Conservation (phyloP, 192 early-diverging fungal species). For the Radiomyces spectabilis region DNA sequence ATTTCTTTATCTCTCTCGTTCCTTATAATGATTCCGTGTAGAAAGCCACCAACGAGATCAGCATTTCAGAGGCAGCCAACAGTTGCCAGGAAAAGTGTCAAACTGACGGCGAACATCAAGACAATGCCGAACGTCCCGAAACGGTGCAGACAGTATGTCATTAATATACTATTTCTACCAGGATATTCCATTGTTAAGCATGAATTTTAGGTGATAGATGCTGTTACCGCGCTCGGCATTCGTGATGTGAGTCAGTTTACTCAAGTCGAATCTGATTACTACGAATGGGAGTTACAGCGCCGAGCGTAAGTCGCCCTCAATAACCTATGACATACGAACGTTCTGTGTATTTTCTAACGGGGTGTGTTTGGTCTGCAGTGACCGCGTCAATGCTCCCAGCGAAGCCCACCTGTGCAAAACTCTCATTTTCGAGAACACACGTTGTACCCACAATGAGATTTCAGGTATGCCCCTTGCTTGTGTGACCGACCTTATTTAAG, state of each 20-base stretch:
- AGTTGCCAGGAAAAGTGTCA: no score
- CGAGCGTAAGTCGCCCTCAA: constrained; percentile 45
- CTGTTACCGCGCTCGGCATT: neutral
- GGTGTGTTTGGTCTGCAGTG: constrained; percentile 19
- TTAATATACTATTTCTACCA: no score
- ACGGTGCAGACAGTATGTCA: no score
- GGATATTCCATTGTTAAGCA: no score
- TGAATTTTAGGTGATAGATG: neutral
- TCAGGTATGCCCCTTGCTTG: constrained; percentile 13
- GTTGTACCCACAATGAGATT: constrained; percentile 44
- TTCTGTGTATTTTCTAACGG: neutral
- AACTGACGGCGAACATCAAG: no score
- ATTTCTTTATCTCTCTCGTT: no score
- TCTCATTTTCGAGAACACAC: constrained; percentile 85
- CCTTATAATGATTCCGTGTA: no score
- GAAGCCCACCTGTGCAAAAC: constrained; percentile 83
- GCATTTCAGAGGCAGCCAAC: no score
- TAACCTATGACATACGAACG: neutral
- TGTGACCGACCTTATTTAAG: neutral
- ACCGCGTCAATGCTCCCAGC: constrained; percentile 58
- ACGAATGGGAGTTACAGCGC: constrained; percentile 66
- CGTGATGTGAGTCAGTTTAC: constrained; percentile 41
- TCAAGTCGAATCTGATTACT: constrained; percentile 70
- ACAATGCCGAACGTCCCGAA: no score
- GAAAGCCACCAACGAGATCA: no score